Conservation (phyloP, 306 rosid genomes). For the Prunus dulcis region DNA sequence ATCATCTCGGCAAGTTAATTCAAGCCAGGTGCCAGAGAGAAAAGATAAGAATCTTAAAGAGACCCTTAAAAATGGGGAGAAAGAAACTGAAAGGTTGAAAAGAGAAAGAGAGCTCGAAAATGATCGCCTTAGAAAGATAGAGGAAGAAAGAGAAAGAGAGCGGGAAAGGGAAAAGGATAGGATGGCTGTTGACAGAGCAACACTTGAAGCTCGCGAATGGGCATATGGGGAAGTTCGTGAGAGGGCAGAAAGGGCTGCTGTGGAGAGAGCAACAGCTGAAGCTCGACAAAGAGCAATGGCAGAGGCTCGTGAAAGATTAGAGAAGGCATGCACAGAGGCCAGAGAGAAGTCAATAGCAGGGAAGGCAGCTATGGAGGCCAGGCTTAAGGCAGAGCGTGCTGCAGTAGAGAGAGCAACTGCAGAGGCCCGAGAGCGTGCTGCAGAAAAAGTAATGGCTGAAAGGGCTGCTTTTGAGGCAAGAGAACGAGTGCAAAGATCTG, state of each 20-base stretch:
- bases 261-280: conserved; percentile 84
- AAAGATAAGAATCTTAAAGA: conserved; percentile 44
- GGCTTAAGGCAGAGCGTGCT: conserved; percentile 81
- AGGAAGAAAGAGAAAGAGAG: conserved; percentile 91
- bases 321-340: conserved; percentile 93
- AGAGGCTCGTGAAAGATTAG: conserved; percentile 91
- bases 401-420: conserved; percentile 90
- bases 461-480: conserved; percentile 59
- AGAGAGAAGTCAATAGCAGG: conserved; percentile 74
- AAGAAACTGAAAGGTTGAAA: conserved; percentile 55
- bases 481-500: conserved; percentile 77
- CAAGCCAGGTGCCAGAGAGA: conserved; percentile 37
- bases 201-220: conserved; percentile 73
- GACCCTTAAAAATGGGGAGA: conserved; percentile 35
- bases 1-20: conserved; percentile 35
- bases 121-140: conserved; percentile 64
- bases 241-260: conserved; percentile 69
- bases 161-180: conserved; percentile 96
- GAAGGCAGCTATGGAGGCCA: conserved; percentile 72
- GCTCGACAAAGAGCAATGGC: conserved; percentile 80
- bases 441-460: conserved; percentile 70
- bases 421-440: conserved; percentile 93
- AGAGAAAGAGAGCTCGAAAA: conserved; percentile 63
- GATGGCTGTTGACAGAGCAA: conserved; percentile 69
- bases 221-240: conserved; percentile 63